phyloP scores from a whole-genome alignment of 257 asterid genomes.

The Nicotiana tabacum region DNA sequence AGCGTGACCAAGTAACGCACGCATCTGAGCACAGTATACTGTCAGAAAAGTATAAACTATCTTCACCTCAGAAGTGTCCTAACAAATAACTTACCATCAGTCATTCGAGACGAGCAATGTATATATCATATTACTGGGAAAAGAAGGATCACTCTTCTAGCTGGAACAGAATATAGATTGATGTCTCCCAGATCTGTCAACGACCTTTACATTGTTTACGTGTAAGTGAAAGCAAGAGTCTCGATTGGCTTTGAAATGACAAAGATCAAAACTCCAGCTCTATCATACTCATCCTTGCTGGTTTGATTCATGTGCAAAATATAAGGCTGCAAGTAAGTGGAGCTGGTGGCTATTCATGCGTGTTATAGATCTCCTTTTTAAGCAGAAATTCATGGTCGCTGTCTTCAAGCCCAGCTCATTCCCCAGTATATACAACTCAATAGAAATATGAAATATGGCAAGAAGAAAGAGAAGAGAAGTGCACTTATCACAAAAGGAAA shows the following conservation, averaged over 20 bases:
- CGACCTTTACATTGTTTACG: neutral
- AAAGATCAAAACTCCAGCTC: neutral
- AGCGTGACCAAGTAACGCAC: neutral
- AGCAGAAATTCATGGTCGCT: neutral
- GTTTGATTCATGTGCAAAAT: neutral
- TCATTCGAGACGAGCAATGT: neutral
- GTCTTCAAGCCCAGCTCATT: neutral
- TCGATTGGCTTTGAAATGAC: neutral
- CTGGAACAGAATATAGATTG: neutral
- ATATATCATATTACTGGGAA: neutral
- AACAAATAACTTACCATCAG: neutral
- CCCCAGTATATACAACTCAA: neutral
- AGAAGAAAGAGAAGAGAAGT: neutral
- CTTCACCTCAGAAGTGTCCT: neutral
- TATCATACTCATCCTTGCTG: neutral
- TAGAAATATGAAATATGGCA: neutral
- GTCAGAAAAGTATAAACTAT: neutral
- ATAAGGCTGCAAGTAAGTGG: neutral
- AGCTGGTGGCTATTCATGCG: neutral
- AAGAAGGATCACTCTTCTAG: neutral
- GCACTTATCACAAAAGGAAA: too few relatives aligned
- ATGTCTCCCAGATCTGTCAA: neutral
- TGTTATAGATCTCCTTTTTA: neutral
- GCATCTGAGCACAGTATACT: neutral
- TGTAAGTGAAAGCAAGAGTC: neutral